phyloP scores from a whole-genome alignment of 495 filamentous ascomycete species.

The Bathelium albidoporum region DNA sequence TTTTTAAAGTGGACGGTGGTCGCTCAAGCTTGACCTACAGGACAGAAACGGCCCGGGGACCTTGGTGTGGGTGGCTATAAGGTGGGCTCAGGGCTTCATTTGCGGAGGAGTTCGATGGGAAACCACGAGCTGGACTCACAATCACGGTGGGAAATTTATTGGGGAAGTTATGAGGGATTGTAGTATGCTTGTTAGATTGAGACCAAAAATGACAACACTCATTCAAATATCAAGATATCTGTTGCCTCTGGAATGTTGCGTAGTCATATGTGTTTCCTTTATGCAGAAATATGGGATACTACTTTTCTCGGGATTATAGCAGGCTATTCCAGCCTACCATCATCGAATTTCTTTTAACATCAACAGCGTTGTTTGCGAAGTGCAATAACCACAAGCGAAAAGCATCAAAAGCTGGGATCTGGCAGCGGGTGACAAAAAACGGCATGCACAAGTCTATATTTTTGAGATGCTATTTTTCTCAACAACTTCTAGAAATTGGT shows the following conservation, averaged over 20 bases:
- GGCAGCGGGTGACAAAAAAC: too few species aligned
- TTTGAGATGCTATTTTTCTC: too few species aligned
- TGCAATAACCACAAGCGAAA: too few species aligned
- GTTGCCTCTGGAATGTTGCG: background rate
- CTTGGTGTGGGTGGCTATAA: background rate
- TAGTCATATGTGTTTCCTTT: too few species aligned
- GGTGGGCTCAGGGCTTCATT: background rate
- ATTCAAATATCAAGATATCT: background rate
- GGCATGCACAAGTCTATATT: too few species aligned
- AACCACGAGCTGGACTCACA: conserved; percentile 3
- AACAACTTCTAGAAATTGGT: too few species aligned
- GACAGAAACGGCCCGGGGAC: background rate
- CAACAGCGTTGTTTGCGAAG: too few species aligned
- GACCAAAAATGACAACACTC: conserved; percentile 1
- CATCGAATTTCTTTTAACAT: too few species aligned
- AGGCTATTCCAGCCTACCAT: too few species aligned
- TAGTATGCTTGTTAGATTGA: background rate
- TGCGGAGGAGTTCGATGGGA: conserved; percentile 3
- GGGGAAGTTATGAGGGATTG: background rate
- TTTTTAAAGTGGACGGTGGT: background rate
- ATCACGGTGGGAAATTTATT: background rate
- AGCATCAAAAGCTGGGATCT: too few species aligned
- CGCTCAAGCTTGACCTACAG: background rate
- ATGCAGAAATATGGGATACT: too few species aligned
- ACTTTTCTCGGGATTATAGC: too few species aligned